Percentiles rank a stretch among this genome's conserved stretches.
phyloP scores from a whole-genome alignment of 2,329 filamentous ascomycete genomes.

The Diaporthe nobilis region DNA sequence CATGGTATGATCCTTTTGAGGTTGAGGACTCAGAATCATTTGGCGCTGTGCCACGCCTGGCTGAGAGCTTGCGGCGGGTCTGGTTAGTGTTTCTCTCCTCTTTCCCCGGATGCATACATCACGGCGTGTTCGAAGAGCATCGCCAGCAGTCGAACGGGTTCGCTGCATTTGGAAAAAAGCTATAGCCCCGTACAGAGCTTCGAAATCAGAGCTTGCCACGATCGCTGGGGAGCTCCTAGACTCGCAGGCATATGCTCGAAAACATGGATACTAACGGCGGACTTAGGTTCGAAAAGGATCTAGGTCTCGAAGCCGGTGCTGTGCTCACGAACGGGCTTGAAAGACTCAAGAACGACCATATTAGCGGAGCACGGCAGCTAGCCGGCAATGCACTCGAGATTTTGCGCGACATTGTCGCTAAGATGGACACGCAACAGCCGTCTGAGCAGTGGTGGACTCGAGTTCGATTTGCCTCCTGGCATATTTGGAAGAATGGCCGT shows the following conservation, averaged over 20 bases:
- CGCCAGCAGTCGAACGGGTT: background rate
- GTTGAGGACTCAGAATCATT: slow-evolving; percentile 62
- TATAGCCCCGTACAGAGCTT: background rate
- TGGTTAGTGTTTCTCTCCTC: slow-evolving; percentile 51
- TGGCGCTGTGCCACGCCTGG: slow-evolving; percentile 69
- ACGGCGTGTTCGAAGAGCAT: background rate
- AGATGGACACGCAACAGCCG: slow-evolving; percentile 47
- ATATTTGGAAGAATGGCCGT: slow-evolving; percentile 75
- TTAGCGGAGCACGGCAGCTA: slow-evolving; percentile 67
- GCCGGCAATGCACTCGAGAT: slow-evolving; percentile 66
- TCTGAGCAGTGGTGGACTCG: slow-evolving; percentile 67
- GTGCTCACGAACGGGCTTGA: slow-evolving; percentile 63
- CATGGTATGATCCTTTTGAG: slow-evolving; percentile 68
- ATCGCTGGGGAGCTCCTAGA: background rate
- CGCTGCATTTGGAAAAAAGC: background rate
- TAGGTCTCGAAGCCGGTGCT: slow-evolving; percentile 60
- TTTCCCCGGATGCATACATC: background rate
- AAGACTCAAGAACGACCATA: slow-evolving; percentile 66
- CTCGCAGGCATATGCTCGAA: background rate
- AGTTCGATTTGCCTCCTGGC: slow-evolving; percentile 71
- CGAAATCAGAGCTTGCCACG: background rate
- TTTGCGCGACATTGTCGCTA: slow-evolving; percentile 61
- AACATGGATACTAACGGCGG: background rate
- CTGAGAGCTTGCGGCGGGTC: slow-evolving; percentile 70
- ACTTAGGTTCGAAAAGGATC: slow-evolving; percentile 62